Evolutionary conservation across 257 asterid species (phyloP).

Genomic region (Primulina tabacum): DNA sequence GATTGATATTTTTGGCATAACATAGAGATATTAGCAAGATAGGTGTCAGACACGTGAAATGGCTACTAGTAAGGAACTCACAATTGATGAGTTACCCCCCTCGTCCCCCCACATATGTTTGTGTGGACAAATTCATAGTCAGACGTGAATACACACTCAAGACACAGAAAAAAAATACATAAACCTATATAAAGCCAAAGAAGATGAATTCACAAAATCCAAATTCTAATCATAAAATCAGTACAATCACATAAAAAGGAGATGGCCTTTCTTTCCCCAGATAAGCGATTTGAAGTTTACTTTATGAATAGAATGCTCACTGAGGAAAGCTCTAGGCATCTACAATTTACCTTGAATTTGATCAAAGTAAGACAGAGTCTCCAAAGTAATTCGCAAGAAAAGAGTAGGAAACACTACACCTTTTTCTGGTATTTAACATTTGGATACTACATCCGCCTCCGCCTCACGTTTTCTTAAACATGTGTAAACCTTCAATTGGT

Average conservation of each 20-base stretch:
- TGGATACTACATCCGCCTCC: constrained; percentile 10
- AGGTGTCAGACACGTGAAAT: not conserved
- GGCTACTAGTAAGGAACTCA: not conserved
- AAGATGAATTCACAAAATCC: constrained; percentile 1
- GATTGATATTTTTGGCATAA: not conserved
- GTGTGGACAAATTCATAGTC: not conserved
- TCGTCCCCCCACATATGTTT: not conserved
- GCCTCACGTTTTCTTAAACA: constrained; percentile 10
- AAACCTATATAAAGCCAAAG: not conserved
- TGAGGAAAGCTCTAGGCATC: not conserved
- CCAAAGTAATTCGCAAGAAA: constrained; percentile 12
- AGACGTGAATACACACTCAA: constrained; percentile 7
- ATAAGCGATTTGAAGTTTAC: not conserved
- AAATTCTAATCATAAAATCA: not conserved
- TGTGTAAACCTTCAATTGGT: constrained; percentile 17
- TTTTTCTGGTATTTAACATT: not conserved
- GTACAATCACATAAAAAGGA: not conserved
- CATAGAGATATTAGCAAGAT: not conserved
- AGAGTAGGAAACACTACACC: not conserved
- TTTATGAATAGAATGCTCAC: not conserved
- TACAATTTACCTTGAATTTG: constrained; percentile 19
- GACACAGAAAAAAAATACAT: not conserved
- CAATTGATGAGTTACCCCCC: not conserved
- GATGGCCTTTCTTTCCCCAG: not conserved
- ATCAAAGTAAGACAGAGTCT: constrained; percentile 11